Percentiles rank a stretch among this genome's conserved stretches.
Evolutionary conservation across 352 stramenopile genomes (phyloP).

Genomic region (Pythium chondricola): DNA sequence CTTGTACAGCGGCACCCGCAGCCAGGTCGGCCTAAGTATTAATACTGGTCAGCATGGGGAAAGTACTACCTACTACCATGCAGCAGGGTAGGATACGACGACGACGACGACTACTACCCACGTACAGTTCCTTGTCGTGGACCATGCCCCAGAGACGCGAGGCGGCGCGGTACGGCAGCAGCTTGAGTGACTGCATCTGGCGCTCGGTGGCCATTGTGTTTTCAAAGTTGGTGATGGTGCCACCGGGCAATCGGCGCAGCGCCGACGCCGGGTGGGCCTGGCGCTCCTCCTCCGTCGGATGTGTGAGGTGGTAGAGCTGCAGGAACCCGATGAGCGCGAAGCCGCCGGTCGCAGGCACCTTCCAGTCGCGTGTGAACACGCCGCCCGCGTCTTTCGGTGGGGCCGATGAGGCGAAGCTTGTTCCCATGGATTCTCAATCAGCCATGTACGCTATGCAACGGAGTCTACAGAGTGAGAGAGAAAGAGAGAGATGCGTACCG

Average conservation of each 20-base stretch:
- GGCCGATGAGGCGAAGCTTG: slow-evolving; percentile 11
- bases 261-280: slow-evolving; percentile 32
- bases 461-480: too few species aligned
- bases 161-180: slow-evolving; percentile 70
- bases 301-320: slow-evolving; percentile 58
- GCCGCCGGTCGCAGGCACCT: slow-evolving; percentile 53
- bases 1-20: slow-evolving; percentile 73
- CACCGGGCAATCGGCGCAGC: slow-evolving; percentile 35
- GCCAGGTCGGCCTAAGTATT: slow-evolving; percentile 47
- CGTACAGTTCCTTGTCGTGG: slow-evolving; percentile 78
- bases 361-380: slow-evolving; percentile 44
- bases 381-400: slow-evolving; percentile 21
- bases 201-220: slow-evolving; percentile 51
- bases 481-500: too few species aligned
- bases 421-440: too few species aligned
- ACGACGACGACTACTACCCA: too few species aligned
- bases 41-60: too few species aligned
- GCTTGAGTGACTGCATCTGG: slow-evolving; percentile 68
- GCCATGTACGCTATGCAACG: too few species aligned
- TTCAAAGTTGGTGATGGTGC: slow-evolving; percentile 12
- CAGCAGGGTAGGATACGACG: too few species aligned
- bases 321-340: slow-evolving; percentile 68
- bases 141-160: slow-evolving; percentile 74
- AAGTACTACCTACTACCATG: too few species aligned
- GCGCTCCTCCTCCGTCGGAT: slow-evolving; percentile 19